These are phyloP conservation scores for Ganoderma sinense DNA, from an alignment of 1,284 basidiomycete genomes.

Conservation along the genomic window DNA sequence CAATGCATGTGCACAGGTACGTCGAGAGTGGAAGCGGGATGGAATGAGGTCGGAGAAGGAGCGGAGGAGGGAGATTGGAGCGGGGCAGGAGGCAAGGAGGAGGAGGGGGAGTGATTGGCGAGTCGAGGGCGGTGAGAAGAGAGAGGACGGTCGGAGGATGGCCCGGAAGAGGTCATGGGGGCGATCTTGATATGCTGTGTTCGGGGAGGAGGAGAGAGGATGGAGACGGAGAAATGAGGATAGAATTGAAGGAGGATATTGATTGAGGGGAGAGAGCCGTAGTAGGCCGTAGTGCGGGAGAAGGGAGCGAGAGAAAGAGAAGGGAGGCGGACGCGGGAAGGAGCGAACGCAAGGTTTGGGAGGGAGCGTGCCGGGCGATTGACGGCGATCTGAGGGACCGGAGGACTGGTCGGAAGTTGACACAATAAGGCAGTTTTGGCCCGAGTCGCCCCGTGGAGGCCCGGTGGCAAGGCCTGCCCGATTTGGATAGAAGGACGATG, in stretches of 20 bases:
- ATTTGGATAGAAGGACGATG: slow-evolving; percentile 8
- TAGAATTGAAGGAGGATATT: neutral
- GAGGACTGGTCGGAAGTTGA: neutral
- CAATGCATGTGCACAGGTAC: neutral
- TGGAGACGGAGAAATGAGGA: neutral
- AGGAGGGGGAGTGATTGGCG: slow-evolving; percentile 6
- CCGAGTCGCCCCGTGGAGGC: slow-evolving; percentile 10
- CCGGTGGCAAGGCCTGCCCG: slow-evolving; percentile 12
- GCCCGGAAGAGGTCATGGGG: slow-evolving; percentile 6
- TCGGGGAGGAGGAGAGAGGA: neutral
- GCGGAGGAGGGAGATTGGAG: neutral
- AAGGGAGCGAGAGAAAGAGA: neutral
- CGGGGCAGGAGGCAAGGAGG: slow-evolving; percentile 8
- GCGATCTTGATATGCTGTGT: slow-evolving; percentile 1
- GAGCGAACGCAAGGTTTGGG: neutral
- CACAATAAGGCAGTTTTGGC: slow-evolving; percentile 6
- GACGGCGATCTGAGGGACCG: slow-evolving; percentile 13
- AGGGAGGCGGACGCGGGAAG: too few relatives aligned
- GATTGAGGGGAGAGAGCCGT: neutral
- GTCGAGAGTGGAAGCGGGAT: too few relatives aligned
- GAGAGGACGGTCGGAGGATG: slow-evolving; percentile 5
- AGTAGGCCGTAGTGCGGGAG: slow-evolving; percentile 1
- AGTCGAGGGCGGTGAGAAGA: slow-evolving; percentile 2
- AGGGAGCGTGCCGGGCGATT: neutral
- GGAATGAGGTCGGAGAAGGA: neutral